Percentiles rank a stretch among this genome's conserved stretches.
These are phyloP conservation scores for Monosporascus sp. DNA, from an alignment of 2,329 filamentous ascomycete species.

Conservation along the genomic window DNA sequence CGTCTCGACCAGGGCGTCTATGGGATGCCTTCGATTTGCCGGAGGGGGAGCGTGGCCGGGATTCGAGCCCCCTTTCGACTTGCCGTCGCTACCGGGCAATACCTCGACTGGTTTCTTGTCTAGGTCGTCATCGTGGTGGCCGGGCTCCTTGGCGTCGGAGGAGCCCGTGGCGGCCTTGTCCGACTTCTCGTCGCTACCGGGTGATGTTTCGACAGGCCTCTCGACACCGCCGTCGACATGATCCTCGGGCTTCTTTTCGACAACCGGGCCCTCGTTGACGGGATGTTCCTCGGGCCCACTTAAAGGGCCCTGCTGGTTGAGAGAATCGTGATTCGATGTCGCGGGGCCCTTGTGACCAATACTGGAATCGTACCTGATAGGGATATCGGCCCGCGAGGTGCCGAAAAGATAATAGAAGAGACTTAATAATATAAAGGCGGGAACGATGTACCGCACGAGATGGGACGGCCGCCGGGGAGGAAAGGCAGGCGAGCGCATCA, in stretches of 20 bases:
- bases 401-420: conserved; percentile 29
- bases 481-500: conserved; percentile 35
- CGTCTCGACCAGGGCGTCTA: conserved; percentile 38
- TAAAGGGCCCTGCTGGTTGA: background rate
- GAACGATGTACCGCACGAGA: conserved; percentile 35
- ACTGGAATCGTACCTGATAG: conserved; percentile 5
- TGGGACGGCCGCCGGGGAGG: conserved; percentile 39
- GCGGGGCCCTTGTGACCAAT: background rate
- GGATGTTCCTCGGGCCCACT: background rate
- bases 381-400: conserved; percentile 8
- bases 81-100: background rate
- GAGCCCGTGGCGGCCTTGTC: too few relatives aligned
- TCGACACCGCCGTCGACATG: too few relatives aligned
- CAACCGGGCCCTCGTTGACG: background rate
- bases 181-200: too few relatives aligned
- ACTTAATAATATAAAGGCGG: conserved; percentile 30
- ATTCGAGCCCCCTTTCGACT: conserved; percentile 2
- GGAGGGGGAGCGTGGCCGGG: conserved; percentile 10
- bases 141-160: too few relatives aligned
- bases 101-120: background rate
- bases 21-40: conserved; percentile 30
- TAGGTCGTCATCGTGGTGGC: background rate
- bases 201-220: too few relatives aligned
- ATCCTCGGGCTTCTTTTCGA: background rate
- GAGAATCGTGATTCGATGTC: background rate